Evolutionary conservation across 306 rosid genomes (phyloP).

Genomic region (Hippophae gyantsensis): DNA sequence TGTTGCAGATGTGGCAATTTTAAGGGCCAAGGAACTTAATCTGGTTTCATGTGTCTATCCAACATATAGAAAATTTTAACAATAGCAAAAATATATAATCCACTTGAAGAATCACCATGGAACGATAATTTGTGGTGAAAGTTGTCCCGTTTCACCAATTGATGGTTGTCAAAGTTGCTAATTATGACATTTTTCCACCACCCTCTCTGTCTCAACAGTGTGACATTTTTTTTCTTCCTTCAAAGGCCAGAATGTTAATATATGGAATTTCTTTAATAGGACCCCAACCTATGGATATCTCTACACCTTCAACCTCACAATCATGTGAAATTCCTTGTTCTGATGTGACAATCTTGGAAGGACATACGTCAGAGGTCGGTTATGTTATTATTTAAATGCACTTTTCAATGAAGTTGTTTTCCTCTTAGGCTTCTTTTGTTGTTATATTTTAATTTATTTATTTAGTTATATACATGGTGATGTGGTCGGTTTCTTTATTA

Average conservation of each 20-base stretch:
- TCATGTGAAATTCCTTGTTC: slow-evolving; percentile 63
- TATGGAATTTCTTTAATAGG: slow-evolving; percentile 25
- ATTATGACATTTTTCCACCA: background rate
- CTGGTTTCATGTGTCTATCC: background rate
- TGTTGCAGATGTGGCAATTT: background rate
- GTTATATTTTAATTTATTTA: slow-evolving; percentile 12
- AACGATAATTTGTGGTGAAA: too few relatives aligned
- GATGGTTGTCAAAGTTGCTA: background rate
- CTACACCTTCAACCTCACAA: slow-evolving; percentile 46
- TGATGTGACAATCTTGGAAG: slow-evolving; percentile 82
- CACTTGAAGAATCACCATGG: background rate
- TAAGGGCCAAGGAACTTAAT: background rate
- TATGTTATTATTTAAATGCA: slow-evolving; percentile 17
- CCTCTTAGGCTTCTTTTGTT: slow-evolving; percentile 1
- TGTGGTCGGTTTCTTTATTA: slow-evolving; percentile 20
- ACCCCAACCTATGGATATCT: slow-evolving; percentile 71
- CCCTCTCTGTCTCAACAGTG: background rate
- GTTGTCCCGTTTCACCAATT: too few relatives aligned
- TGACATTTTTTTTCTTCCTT: background rate
- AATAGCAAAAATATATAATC: background rate
- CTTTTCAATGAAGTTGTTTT: background rate
- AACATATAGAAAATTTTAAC: background rate
- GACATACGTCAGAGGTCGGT: slow-evolving; percentile 87
- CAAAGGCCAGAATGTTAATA: background rate
- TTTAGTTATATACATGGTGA: slow-evolving; percentile 6